Base-by-base conservation (phyloP, 2,329 filamentous ascomycete species). In the Claviceps citrina region DNA sequence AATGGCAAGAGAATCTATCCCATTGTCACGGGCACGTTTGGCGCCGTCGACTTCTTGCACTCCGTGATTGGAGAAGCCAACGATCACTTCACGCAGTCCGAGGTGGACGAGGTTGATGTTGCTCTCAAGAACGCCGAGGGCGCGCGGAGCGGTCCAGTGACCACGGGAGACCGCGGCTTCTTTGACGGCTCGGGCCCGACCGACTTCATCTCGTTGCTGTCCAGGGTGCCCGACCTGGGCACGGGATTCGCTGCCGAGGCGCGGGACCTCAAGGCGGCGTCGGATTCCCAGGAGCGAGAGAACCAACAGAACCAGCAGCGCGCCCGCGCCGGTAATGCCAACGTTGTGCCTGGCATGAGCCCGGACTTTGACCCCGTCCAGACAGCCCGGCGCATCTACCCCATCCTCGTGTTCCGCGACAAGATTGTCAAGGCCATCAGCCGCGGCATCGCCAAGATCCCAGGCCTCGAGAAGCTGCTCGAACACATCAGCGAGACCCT, bases 401-500 rank as follows among this genome's bases (percentile, higher is more conserved):
- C 91, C 1, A 94, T 98, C 44, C 71, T 98, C 0, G 73, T 84
- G 44, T 98, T 96, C 67, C 76, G 89, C 44, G 91, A 98, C 65
- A 91, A 81, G 53, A 86, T 98, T 40, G 87, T 95, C 38, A 84
- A 84, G 49, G 74, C 79, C 31, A 86, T 98, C 58, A 85, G 78
- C 53, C 73, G 76, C 30, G 81, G 86, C 39, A 85, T 96, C 48
- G 78, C 86, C 51, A 95, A 93, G 65, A 81, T 98, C 30, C 91
- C 91, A 0, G 89, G 89, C 0, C 69, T 98, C 4, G 85, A 94
- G 61, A 71, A 79, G 45, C 67, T 95, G n/a, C 76, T 96, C 18
- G 89, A 96, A 47, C 89, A 85, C 51, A 93, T 98, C 51, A 84
- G 82, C 41, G 91, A 98, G 63, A 89, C 83, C 1, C 68, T 98